phyloP scores from a whole-genome alignment of 192 early-diverging fungal genomes.

The Spizellomyces punctatus region DNA sequence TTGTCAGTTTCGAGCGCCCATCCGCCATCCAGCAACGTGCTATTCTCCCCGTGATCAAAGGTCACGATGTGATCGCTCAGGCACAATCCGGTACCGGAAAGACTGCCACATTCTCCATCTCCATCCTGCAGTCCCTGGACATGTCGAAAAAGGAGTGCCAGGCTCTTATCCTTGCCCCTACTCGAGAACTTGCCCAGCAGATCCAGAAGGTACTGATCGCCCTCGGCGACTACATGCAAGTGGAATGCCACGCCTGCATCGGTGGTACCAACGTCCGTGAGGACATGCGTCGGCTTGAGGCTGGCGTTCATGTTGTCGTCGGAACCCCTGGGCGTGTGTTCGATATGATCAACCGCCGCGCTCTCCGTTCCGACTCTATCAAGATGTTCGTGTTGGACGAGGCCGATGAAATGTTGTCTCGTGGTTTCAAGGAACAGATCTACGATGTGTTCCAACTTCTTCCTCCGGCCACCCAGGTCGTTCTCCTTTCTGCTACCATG shows the following conservation, averaged over 20 bases:
- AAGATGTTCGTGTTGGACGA: slow-evolving; percentile 99
- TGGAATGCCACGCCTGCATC: slow-evolving; percentile 95
- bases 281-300: slow-evolving; percentile 78
- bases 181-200: slow-evolving; percentile 97
- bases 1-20: slow-evolving; percentile 88
- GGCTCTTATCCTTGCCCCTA: slow-evolving; percentile 95
- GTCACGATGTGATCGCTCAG: slow-evolving; percentile 99
- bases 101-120: slow-evolving; percentile 99
- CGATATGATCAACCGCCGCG: slow-evolving; percentile 96
- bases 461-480: slow-evolving; percentile 89
- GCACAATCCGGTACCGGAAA: slow-evolving; percentile 99
- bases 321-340: slow-evolving; percentile 98
- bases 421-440: slow-evolving; percentile 99
- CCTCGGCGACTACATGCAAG: slow-evolving; percentile 93
- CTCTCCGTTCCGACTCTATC: slow-evolving; percentile 79
- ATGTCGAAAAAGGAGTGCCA: slow-evolving; percentile 76
- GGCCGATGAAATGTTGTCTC: slow-evolving; percentile 98
- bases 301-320: slow-evolving; percentile 90
- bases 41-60: slow-evolving; percentile 93
- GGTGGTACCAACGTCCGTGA: slow-evolving; percentile 95
- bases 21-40: slow-evolving; percentile 97
- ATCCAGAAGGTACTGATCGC: slow-evolving; percentile 95
- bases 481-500: slow-evolving; percentile 97
- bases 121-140: slow-evolving; percentile 94
- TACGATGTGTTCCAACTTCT: slow-evolving; percentile 95